Conservation (phyloP, 257 asterid genomes). For the Cruciata laevipes region DNA sequence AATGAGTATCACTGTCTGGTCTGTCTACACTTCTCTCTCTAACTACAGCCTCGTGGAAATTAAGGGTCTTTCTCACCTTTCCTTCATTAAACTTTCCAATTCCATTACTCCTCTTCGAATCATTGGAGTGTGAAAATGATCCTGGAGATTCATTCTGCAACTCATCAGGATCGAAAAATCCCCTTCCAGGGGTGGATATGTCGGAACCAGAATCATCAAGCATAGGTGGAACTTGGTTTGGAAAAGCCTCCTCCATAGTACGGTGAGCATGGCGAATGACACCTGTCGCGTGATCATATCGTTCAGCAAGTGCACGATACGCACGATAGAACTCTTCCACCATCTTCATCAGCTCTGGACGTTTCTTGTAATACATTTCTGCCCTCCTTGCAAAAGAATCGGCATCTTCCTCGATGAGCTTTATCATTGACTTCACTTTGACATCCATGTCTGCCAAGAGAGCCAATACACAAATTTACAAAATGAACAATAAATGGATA, state of each 20-base stretch:
- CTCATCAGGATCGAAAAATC: constrained; percentile 24
- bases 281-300: constrained; percentile 97
- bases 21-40: constrained; percentile 28
- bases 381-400: constrained; percentile 99
- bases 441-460: constrained; percentile 69
- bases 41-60: constrained; percentile 53
- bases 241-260: constrained; percentile 86
- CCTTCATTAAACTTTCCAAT: constrained; percentile 34
- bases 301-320: constrained; percentile 92
- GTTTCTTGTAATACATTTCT: constrained; percentile 96
- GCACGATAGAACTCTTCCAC: constrained; percentile 93
- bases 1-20: constrained; percentile 13
- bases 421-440: constrained; percentile 88
- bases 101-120: constrained; percentile 42
- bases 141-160: constrained; percentile 20
- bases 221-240: constrained; percentile 57
- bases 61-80: constrained; percentile 68
- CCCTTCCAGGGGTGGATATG: constrained; percentile 33
- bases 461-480: constrained; percentile 11
- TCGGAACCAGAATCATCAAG: constrained; percentile 57
- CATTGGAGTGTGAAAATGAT: constrained; percentile 21
- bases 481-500: not conserved
- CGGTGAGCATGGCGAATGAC: constrained; percentile 91
- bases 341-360: constrained; percentile 94
- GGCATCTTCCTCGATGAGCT: constrained; percentile 93